Base-by-base conservation (phyloP, 2,329 filamentous ascomycete genomes). In the Eutypa lata region DNA sequence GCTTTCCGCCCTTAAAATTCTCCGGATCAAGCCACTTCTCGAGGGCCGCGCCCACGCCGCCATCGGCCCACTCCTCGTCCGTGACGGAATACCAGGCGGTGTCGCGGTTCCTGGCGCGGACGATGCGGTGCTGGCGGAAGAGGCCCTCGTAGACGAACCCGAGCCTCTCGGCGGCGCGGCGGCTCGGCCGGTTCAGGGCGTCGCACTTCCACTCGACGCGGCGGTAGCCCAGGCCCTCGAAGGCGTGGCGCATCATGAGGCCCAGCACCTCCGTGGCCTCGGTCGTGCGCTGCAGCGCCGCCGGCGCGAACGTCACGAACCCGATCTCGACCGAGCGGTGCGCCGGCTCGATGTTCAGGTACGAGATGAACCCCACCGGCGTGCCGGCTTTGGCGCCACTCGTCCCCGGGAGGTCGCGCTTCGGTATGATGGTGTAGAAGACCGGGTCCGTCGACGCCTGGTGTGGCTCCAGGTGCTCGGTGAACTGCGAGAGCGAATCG, bases 201-300 rank as follows among this genome's bases (percentile, higher is more conserved):
- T 87, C 77, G 50, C 81, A 83, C 60, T 87, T 88, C 84, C 85
- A 88, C 64, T 87, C 83, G 3, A 85, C 76, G 7, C 84, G 71
- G 3, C 77, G 65, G 61, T 82, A 84, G 0, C 77, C 74, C 21
- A 86, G 62, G 2, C 74, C 71, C 3, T 80, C 76, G 57, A 87
- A 81, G 0, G 76, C 75, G 51, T 82, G 71, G 37, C 70, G 69
- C 43, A 81, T 72, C n/a, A 86, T 64, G 1, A 87, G 68, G 54
- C 79, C 85, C 55, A 81, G 73, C 0, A 76, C 74, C 63, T 87
- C 84, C 0, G 83, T 87, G 0, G 82, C 78, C 7, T 73, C 75
- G 0, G 73, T 72, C 0, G 81, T 85, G 14, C 77, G 74, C 61
- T 82, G 78, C 16, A 87, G 63, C 26, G 26, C 6, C 1, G 60